These are phyloP conservation scores for Wickerhamomyces silvicola DNA, from an alignment of 805 yeast species.

Conservation along the genomic window DNA sequence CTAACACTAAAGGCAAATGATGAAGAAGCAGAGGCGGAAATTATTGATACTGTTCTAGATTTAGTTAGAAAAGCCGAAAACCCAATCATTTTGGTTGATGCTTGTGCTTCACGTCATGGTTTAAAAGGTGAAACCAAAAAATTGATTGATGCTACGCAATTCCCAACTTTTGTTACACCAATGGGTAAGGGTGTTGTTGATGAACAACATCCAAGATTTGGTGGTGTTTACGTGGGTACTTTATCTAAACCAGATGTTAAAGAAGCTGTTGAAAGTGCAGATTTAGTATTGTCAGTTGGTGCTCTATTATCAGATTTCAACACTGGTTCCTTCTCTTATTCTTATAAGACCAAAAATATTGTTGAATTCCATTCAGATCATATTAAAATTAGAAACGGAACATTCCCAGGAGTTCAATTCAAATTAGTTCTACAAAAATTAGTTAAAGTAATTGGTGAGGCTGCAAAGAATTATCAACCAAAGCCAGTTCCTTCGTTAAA, in stretches of 20 bases:
- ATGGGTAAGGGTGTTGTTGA: slow-evolving; percentile 83
- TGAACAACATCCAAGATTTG: slow-evolving; percentile 67
- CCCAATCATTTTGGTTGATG: slow-evolving; percentile 78
- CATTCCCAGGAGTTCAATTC: slow-evolving; percentile 70
- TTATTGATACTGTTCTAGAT: slow-evolving; percentile 43
- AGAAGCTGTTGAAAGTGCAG: slow-evolving; percentile 66
- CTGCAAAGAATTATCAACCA: slow-evolving; percentile 39
- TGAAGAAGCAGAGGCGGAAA: slow-evolving; percentile 56
- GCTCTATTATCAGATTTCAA: slow-evolving; percentile 83
- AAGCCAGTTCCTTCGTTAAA: slow-evolving; percentile 50
- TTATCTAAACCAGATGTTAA: slow-evolving; percentile 67
- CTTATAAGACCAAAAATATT: slow-evolving; percentile 66
- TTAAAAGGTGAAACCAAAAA: slow-evolving; percentile 56
- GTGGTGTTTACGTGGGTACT: slow-evolving; percentile 85
- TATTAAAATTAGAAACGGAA: slow-evolving; percentile 63
- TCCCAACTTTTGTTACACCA: slow-evolving; percentile 82
- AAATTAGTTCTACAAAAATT: slow-evolving; percentile 44
- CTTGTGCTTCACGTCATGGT: slow-evolving; percentile 77
- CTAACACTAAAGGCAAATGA: slow-evolving; percentile 52
- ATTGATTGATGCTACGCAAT: slow-evolving; percentile 61
- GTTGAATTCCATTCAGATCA: slow-evolving; percentile 76
- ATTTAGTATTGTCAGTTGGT: slow-evolving; percentile 73
- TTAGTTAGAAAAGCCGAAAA: slow-evolving; percentile 53
- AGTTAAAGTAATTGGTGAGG: slow-evolving; percentile 30
- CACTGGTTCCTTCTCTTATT: slow-evolving; percentile 81